Evolutionary conservation across 805 yeast species (phyloP).

Genomic region (Schizosaccharomyces lindneri): DNA sequence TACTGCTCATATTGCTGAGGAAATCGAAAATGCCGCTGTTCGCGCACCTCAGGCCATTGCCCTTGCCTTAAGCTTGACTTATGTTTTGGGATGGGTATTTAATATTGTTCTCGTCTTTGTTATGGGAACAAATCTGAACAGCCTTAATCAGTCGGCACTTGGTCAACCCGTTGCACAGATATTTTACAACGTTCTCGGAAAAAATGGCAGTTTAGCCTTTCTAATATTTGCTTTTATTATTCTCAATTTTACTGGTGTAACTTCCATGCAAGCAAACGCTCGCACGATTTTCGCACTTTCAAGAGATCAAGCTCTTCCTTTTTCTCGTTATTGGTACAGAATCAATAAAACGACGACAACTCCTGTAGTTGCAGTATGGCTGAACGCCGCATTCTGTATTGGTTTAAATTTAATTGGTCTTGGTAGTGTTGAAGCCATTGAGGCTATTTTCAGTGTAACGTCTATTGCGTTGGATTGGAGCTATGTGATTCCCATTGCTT

Average conservation of each 20-base stretch:
- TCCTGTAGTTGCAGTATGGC: slow-evolving; percentile 35
- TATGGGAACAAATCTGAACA: slow-evolving; percentile 24
- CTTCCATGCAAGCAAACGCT: slow-evolving; percentile 33
- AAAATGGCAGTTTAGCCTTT: slow-evolving; percentile 29
- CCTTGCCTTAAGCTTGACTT: slow-evolving; percentile 20
- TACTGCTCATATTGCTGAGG: slow-evolving; percentile 53
- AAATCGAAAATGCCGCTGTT: slow-evolving; percentile 28
- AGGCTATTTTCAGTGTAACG: slow-evolving; percentile 37
- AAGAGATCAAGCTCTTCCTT: slow-evolving; percentile 38
- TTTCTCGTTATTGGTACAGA: slow-evolving; percentile 25
- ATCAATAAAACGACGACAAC: slow-evolving; percentile 24
- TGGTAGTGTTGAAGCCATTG: slow-evolving; percentile 44
- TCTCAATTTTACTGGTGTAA: slow-evolving; percentile 23
- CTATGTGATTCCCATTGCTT: slow-evolving; percentile 30
- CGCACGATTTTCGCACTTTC: slow-evolving; percentile 45
- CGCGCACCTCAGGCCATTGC: slow-evolving; percentile 36
- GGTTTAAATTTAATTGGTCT: slow-evolving; percentile 35
- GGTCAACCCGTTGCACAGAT: slow-evolving; percentile 44
- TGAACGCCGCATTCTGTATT: slow-evolving; percentile 28
- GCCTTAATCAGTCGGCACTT: slow-evolving; percentile 23
- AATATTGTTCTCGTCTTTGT: slow-evolving; percentile 45
- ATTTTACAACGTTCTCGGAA: slow-evolving; percentile 29
- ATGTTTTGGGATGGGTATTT: slow-evolving; percentile 28
- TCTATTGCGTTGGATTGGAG: slow-evolving; percentile 33
- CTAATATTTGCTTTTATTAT: slow-evolving; percentile 21